phyloP scores from a whole-genome alignment of 169 alveolate genomes.

The Neospora caninum region DNA sequence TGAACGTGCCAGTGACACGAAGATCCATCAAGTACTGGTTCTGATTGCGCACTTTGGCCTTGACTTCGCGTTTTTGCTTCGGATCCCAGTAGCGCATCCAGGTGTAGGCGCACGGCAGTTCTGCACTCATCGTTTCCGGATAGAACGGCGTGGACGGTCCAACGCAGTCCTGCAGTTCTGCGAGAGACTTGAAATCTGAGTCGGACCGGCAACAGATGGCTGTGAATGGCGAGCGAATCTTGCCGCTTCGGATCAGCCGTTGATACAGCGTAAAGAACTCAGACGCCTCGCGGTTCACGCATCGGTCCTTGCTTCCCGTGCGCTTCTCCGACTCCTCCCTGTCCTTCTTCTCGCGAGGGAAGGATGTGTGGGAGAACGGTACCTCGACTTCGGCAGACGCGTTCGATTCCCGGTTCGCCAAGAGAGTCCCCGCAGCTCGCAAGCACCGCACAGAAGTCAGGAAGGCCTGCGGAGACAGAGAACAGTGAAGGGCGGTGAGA shows the following conservation, averaged over 20 bases:
- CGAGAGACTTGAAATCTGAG: neutral
- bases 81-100: conserved; percentile 15
- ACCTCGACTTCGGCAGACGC: neutral
- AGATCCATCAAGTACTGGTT: neutral
- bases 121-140: conserved; percentile 27
- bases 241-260: neutral
- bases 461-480: neutral
- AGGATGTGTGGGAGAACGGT: neutral
- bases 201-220: neutral
- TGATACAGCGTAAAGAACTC: neutral
- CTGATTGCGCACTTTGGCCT: neutral
- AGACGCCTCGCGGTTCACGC: neutral
- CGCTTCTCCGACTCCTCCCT: neutral
- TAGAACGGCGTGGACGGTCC: neutral
- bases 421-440: neutral
- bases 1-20: neutral
- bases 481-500: no score
- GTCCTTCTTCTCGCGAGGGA: neutral
- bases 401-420: neutral
- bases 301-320: neutral
- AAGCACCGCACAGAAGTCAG: neutral
- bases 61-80: neutral
- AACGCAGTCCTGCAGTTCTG: neutral
- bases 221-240: neutral
- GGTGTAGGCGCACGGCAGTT: neutral